A percentile compares a stretch with the other conserved stretches of the same genome.
Conservation (phyloP, 768 basidiomycete genomes). For the Suillus clintonianus region DNA sequence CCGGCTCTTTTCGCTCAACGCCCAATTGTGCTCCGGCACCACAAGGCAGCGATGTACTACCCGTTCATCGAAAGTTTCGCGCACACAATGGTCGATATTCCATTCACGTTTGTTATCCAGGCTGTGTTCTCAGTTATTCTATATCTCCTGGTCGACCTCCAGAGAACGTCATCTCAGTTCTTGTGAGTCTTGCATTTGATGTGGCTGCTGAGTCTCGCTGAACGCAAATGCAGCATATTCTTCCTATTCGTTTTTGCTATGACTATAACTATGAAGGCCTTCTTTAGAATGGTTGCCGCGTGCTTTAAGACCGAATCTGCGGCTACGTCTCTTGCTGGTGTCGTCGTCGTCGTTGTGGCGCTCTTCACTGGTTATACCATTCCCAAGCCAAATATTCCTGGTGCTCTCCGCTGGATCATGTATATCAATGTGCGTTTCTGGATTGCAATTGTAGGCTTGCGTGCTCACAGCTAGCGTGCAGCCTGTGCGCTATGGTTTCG, state of each 20-base stretch:
- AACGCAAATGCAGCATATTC: slow-evolving; percentile 52
- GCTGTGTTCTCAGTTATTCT: slow-evolving; percentile 64
- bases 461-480: background rate
- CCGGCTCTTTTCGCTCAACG: slow-evolving; percentile 49
- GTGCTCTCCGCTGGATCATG: slow-evolving; percentile 67
- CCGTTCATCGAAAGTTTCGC: slow-evolving; percentile 55
- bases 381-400: slow-evolving; percentile 65
- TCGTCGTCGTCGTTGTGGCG: slow-evolving; percentile 54
- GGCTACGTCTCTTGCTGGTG: slow-evolving; percentile 60
- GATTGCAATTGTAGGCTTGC: background rate
- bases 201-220: slow-evolving; percentile 7
- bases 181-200: slow-evolving; percentile 48
- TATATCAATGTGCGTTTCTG: slow-evolving; percentile 52
- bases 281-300: slow-evolving; percentile 76
- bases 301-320: slow-evolving; percentile 58
- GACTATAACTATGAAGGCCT: slow-evolving; percentile 76
- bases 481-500: slow-evolving; percentile 43
- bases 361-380: slow-evolving; percentile 60
- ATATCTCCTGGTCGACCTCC: slow-evolving; percentile 70
- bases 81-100: slow-evolving; percentile 68
- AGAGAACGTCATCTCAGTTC: slow-evolving; percentile 57
- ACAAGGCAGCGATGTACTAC: slow-evolving; percentile 50
- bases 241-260: slow-evolving; percentile 66
- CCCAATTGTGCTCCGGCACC: slow-evolving; percentile 45
- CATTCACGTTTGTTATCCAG: slow-evolving; percentile 62